phyloP scores from a whole-genome alignment of 192 early-diverging fungal species.

The Umbelopsis sp. region DNA sequence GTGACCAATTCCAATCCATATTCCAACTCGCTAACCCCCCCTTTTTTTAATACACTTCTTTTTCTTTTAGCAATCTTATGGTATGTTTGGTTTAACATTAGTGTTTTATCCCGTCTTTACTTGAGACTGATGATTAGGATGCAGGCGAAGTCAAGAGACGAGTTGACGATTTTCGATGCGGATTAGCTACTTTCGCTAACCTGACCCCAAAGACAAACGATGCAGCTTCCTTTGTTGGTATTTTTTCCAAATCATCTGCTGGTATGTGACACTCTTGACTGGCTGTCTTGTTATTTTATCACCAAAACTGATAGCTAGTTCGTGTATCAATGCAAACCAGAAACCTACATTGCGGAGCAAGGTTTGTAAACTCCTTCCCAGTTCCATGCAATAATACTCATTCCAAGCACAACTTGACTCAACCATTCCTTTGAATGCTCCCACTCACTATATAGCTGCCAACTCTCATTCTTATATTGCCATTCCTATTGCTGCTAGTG shows the following conservation, averaged over 20 bases:
- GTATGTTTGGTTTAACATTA: constrained; percentile 23
- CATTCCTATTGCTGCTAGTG: constrained; percentile 28
- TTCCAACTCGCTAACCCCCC: not conserved
- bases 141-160: constrained; percentile 2
- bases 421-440: not conserved
- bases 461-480: constrained; percentile 21
- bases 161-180: constrained; percentile 11
- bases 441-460: not conserved
- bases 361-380: not conserved
- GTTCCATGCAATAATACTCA: too few relatives aligned
- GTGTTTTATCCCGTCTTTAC: not conserved
- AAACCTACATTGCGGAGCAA: not conserved
- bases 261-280: constrained; percentile 36
- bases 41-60: constrained; percentile 12
- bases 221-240: constrained; percentile 36
- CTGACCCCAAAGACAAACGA: constrained; percentile 28
- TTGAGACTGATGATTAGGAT: not conserved
- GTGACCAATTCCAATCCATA: not conserved
- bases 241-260: constrained; percentile 33
- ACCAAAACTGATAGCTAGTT: not conserved
- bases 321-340: not conserved
- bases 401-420: not conserved
- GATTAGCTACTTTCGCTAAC: constrained; percentile 19
- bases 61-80: constrained; percentile 38
- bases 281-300: not conserved